Percentiles rank a stretch among this genome's conserved stretches.
Evolutionary conservation across 257 asterid genomes (phyloP).

Genomic region (Paraleonurus japonicus): DNA sequence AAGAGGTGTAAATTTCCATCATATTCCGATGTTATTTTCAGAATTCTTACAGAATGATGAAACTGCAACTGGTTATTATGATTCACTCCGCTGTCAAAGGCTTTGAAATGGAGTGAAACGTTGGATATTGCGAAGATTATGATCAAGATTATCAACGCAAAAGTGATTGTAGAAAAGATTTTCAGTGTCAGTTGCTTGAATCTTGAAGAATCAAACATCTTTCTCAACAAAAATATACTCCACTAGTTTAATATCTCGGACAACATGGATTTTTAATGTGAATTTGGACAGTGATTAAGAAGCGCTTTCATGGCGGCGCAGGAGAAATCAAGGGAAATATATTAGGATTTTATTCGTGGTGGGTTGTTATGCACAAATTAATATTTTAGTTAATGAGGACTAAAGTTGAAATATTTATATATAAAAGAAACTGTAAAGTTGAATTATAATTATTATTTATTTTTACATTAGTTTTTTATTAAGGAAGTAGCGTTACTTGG

Average conservation of each 20-base stretch:
- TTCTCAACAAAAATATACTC: background rate
- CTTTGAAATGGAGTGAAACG: constrained; percentile 22
- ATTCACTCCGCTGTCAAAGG: background rate
- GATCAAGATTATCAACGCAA: constrained; percentile 32
- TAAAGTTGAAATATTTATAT: background rate
- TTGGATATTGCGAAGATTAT: constrained; percentile 33
- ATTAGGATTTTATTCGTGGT: background rate
- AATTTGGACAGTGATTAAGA: background rate
- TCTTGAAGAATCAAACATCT: constrained; percentile 40
- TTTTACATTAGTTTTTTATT: background rate
- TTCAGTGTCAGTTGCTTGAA: constrained; percentile 24
- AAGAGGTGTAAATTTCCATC: background rate
- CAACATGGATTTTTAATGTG: background rate
- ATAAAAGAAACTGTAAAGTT: background rate
- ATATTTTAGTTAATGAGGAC: background rate
- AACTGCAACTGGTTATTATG: constrained; percentile 17
- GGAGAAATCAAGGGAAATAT: background rate
- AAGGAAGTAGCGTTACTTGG: background rate
- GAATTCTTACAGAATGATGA: constrained; percentile 13
- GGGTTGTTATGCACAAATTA: background rate
- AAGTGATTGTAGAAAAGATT: constrained; percentile 36
- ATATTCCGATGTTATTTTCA: constrained; percentile 25
- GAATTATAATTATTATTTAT: background rate
- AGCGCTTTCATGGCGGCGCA: constrained; percentile 24
- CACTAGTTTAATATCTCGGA: background rate